Evolutionary conservation across 495 filamentous ascomycete genomes (phyloP), one percentile per base, ranked within the genome.

Genomic region (Penicillium coprophilum): DNA sequence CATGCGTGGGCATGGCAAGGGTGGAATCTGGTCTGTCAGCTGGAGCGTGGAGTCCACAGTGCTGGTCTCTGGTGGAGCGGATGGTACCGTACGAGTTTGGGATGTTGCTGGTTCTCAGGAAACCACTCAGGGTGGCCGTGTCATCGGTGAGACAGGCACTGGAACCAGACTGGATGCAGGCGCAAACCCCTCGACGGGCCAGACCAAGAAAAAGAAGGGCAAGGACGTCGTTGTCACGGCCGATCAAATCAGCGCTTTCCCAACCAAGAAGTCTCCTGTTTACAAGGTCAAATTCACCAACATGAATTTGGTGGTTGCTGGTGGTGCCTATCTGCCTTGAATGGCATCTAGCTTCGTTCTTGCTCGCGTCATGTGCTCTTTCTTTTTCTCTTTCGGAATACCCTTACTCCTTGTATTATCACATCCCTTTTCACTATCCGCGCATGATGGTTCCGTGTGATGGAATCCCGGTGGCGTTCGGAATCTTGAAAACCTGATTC

Each of bases 231-330:
- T 89, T 56, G 88, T 96, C 27, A 94, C 89, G 2, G 84, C 91
- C 0, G 94, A 98, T 65, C 93, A 97, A 74, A 91, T 97, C 72
- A 87, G 84, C 59, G 91, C 88, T 4, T 97, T 96, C 64, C 86
- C 90, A 0, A 97, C 94, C 17, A 98, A 97, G 82, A 96, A 94
- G 77, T 91, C 87, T 21, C 91, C 94, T 3, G 89, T 98, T 7
- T 87, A 94, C 70, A 96, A 92, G 77, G 93, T 96, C 45, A 83
- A 85, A 66, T 96, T 96, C 67, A 97, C 94, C 3, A 80, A 88
- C 49, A 94, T 93, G 86, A 98, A 98, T 61, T 69, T 97, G 62
- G 84, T 96, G 15, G 72, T 98, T 50, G 91, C 91, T 11, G 92
- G 85, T 30, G 91, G 94, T 30, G 92, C 88, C 55, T 97, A 91